Percentiles rank a stretch among this genome's conserved stretches.
phyloP scores from a whole-genome alignment of 2,329 filamentous ascomycete genomes.

The Fusarium armeniacum region DNA sequence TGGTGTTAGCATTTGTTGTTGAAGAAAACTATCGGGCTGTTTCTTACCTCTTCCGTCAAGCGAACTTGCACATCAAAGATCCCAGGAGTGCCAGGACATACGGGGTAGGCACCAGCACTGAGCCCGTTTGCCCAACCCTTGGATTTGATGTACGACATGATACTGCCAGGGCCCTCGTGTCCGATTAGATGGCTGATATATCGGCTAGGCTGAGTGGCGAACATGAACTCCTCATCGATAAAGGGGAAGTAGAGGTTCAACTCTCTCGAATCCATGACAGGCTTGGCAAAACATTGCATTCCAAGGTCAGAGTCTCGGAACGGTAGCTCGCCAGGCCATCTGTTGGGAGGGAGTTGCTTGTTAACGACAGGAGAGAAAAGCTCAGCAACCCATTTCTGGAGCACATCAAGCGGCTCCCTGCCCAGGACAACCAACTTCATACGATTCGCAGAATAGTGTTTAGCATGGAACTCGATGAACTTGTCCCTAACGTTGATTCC shows the following conservation, averaged over 20 bases:
- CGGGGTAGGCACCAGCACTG: slow-evolving; percentile 79
- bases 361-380: slow-evolving; percentile 86
- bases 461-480: slow-evolving; percentile 92
- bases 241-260: slow-evolving; percentile 87
- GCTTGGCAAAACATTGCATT: slow-evolving; percentile 87
- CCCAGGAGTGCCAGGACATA: slow-evolving; percentile 82
- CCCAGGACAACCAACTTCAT: slow-evolving; percentile 94
- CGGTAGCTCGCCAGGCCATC: slow-evolving; percentile 67
- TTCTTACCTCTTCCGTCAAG: slow-evolving; percentile 81
- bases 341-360: slow-evolving; percentile 77
- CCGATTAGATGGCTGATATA: slow-evolving; percentile 92
- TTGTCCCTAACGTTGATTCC: slow-evolving; percentile 89
- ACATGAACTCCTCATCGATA: slow-evolving; percentile 84
- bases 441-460: slow-evolving; percentile 90
- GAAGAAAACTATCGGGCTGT: slow-evolving; percentile 19
- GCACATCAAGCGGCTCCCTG: slow-evolving; percentile 82
- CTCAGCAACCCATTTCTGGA: slow-evolving; percentile 87
- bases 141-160: slow-evolving; percentile 89
- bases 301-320: slow-evolving; percentile 65
- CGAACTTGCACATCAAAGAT: slow-evolving; percentile 85
- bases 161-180: slow-evolving; percentile 92
- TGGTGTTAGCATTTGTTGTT: slow-evolving; percentile 20
- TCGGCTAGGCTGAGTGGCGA: slow-evolving; percentile 83
- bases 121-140: slow-evolving; percentile 92
- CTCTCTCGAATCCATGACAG: slow-evolving; percentile 87